Evolutionary conservation across 306 rosid genomes (phyloP).

Genomic region (Sesbania bispinosa): DNA sequence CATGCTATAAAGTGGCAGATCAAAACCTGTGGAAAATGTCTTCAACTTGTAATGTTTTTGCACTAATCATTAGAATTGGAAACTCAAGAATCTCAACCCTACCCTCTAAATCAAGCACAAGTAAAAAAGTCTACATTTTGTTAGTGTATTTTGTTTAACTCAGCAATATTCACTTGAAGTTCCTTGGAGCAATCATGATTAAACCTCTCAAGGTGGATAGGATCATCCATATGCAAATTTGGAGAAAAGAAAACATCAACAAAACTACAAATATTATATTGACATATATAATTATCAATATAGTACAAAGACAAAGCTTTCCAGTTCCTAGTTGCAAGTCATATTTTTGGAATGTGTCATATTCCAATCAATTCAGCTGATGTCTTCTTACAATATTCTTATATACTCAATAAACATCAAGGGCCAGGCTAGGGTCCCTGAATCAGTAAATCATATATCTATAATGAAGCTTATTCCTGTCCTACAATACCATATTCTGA

Average conservation of each 20-base stretch:
- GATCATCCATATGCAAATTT: conserved; percentile 76
- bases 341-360: neutral
- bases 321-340: conserved; percentile 10
- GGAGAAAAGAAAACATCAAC: neutral
- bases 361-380: neutral
- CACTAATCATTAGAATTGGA: conserved; percentile 72
- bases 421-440: neutral
- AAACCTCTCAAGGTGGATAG: conserved; percentile 66
- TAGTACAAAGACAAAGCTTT: conserved; percentile 4
- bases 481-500: neutral
- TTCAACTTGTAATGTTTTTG: conserved; percentile 65
- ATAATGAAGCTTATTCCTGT: neutral
- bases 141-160: conserved; percentile 34
- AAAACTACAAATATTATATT: conserved; percentile 7
- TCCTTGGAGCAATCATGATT: conserved; percentile 75
- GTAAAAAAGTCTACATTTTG: conserved; percentile 78
- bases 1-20: conserved; percentile 28
- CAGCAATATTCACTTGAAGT: conserved; percentile 53
- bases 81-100: conserved; percentile 94
- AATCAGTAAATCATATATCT: neutral
- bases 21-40: conserved; percentile 91
- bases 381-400: neutral
- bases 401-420: neutral
- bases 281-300: neutral
- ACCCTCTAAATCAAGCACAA: conserved; percentile 98